Base-by-base conservation (phyloP, 345 rosid genomes). In the Acer saccharum region DNA sequence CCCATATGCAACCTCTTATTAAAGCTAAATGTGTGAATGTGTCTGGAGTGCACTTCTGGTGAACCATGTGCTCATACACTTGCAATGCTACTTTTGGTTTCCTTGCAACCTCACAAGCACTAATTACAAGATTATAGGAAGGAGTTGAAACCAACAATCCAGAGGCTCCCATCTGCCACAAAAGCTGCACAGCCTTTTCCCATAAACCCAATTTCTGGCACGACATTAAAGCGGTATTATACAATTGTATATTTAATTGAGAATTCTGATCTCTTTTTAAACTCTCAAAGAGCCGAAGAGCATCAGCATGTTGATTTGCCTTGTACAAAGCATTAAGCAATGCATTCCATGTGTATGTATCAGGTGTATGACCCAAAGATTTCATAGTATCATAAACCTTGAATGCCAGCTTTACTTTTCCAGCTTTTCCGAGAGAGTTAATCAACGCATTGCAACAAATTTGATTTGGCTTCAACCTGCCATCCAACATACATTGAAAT, bases 341-440 rank as follows among this genome's bases (percentile, higher is more conserved):
- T 6, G 95, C 92, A 69, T 95, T 90, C 96, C 93, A 86, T 4
- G 98, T 93, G 85, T 89, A 95, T 74, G 76, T 88, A 78, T 93
- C 98, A 0, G 95, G 91, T 21, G 63, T 65, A 81, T 90, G 91
- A 72, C 94, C 93, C 68, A 93, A 67, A 20, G 85, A 79, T 68
- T 83, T 86, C 62, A 82, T 80, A 54, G 80, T 73, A 79, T 78
- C 75, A 77, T 88, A 87, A 48, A 89, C 86, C 82, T 83, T 85
- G 81, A 90, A 89, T 62, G 93, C 94, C 73, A 85, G 77, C 69
- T 88, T 78, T 14, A 83, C 85, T 65, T 89, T 79, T 10, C 98
- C 92, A 1, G 89, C 89, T 81, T 90, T 93, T 43, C 94, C 95
- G 18, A 93, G 88, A 20, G 88, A 83, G 72, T 90, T 89, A 1